Base-by-base conservation (phyloP, 1,284 basidiomycete genomes). In the Tranzscheliella williamsii region DNA sequence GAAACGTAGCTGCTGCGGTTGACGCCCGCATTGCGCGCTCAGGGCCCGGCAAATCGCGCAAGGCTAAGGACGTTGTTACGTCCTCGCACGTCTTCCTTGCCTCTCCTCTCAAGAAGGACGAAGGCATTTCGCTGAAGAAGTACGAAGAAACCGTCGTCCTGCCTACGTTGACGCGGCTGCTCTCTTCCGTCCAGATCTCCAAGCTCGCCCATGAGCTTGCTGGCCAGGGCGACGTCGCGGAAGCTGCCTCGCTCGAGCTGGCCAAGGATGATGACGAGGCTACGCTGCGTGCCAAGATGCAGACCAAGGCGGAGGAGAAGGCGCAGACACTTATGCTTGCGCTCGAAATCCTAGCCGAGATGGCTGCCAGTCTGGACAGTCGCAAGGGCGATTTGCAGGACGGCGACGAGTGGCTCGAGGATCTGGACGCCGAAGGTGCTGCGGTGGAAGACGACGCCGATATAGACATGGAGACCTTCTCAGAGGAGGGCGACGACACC, bases 311-410 rank as follows among this genome's bases (percentile, higher is more conserved):
- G 4, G 51, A 60, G 32, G 69, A 69, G 29, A 61, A 61, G 33
- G 47, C 61, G 18, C 63, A 70, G 24, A 71, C 54, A 13, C 24
- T 62, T 13, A 54, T 64, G 48, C 56, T 74, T 11, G 67, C 72
- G 15, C 42, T 74, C 20, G 73, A 75, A 32, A 44, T 73, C 4
- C 31, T 75, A 2, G 69, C 71, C 13, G 73, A 76, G 44, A 42
- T 73, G 46, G 58, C 55, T 12, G 63, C 43, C 12, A 21, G 38
- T 30, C 22, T 71, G 4, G 68, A 63, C 9, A 36, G 37, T 11
- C 31, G 16, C 4, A 18, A 37, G 17, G 42, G 22, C 15, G 43
- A 34, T 2, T 39, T 24, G 5, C 45, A 41, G 8, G 50, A 47
- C n/a, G 50, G 49, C 15, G 42, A 42, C 3, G 54, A 55, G 30